Percentiles rank a stretch among this genome's conserved stretches.
phyloP scores from a whole-genome alignment of 2,329 filamentous ascomycete species.

The Zymoseptoria ardabiliae region DNA sequence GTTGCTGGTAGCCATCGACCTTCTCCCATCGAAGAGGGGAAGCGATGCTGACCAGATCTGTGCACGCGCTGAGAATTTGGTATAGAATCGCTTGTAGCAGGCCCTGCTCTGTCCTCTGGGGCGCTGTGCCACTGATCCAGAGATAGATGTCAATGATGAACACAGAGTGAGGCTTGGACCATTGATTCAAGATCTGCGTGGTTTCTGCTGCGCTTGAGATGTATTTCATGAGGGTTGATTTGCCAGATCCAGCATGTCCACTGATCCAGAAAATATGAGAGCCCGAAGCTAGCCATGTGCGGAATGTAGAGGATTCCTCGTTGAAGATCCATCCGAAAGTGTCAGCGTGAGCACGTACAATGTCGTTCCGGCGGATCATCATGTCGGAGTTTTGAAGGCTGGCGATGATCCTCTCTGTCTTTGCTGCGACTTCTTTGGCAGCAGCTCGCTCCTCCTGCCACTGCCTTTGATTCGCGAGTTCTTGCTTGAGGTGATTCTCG shows the following conservation, averaged over 20 bases:
- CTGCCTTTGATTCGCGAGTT: background rate
- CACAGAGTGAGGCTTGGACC: background rate
- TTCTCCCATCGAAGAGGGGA: background rate
- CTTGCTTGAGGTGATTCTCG: background rate
- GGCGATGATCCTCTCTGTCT: background rate
- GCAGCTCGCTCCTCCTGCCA: background rate
- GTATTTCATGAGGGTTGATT: constrained; percentile 13
- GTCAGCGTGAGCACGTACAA: background rate
- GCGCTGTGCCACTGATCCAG: constrained; percentile 8
- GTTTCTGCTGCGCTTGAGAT: background rate
- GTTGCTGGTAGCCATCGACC: background rate
- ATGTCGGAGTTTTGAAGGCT: background rate
- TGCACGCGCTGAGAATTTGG: constrained; percentile 8
- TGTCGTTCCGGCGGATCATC: background rate
- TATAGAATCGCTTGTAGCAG: constrained; percentile 10
- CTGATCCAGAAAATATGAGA: constrained; percentile 4
- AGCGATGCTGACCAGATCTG: constrained; percentile 1
- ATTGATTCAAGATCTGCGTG: background rate
- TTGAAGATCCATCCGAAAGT: background rate
- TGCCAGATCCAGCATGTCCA: constrained; percentile 11
- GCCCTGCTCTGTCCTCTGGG: constrained; percentile 11
- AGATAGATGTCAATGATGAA: constrained; percentile 4
- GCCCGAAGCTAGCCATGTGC: background rate
- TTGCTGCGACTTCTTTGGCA: background rate
- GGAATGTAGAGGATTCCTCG: background rate